These are phyloP conservation scores for Mortierella antarctica DNA, from an alignment of 192 early-diverging fungal species.

Conservation along the genomic window DNA sequence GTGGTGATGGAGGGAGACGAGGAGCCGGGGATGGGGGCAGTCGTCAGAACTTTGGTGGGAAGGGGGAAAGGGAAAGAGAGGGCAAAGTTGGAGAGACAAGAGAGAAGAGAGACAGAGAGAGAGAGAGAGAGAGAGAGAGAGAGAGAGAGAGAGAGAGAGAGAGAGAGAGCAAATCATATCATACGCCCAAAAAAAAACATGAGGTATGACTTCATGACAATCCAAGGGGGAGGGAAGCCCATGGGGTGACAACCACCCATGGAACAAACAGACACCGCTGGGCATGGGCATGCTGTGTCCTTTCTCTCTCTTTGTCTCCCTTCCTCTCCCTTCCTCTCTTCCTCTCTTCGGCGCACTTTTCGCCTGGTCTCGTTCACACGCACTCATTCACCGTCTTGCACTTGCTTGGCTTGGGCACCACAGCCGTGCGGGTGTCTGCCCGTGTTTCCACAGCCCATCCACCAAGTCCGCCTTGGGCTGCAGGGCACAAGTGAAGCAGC, in stretches of 20 bases:
- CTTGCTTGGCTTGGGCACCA: too few species aligned
- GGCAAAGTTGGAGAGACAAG: neutral
- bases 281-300: neutral
- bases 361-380: too few species aligned
- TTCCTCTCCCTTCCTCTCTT: neutral
- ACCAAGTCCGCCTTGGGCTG: neutral
- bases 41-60: neutral
- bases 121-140: conserved; percentile 13
- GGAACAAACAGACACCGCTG: neutral
- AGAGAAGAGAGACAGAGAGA: conserved; percentile 1
- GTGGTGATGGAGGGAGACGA: neutral
- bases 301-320: neutral
- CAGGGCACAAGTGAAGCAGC: too few species aligned
- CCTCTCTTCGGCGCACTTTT: too few species aligned
- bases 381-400: too few species aligned
- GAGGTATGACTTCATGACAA: neutral
- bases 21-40: neutral
- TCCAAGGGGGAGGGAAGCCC: neutral
- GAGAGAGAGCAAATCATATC: neutral
- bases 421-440: too few species aligned
- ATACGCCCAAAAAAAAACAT: conserved; percentile 4
- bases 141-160: neutral
- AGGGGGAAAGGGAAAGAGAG: neutral
- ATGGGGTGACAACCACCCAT: neutral
- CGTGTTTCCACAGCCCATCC: conserved; percentile 1